Conservation (phyloP, 306 rosid genomes). For the barrel medic (Medicago truncatula) region DNA sequence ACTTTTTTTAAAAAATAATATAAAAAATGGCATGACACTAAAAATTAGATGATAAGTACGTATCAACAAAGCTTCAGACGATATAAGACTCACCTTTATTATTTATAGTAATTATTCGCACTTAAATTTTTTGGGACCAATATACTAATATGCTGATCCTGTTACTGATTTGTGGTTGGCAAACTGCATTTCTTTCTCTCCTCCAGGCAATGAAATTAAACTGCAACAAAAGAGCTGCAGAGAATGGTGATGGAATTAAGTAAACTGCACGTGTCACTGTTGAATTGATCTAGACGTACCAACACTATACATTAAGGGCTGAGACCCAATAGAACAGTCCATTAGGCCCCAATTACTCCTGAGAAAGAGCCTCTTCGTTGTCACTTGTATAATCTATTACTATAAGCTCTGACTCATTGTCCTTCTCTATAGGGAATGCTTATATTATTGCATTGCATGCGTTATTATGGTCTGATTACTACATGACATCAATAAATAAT, state of each 20-base stretch:
- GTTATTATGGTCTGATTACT: constrained; percentile 10
- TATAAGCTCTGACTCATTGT: background rate
- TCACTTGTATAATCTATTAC: background rate
- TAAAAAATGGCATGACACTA: too few relatives aligned
- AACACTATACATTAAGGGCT: background rate
- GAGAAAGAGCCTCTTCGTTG: background rate
- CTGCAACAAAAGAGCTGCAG: constrained; percentile 11
- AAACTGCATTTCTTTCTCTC: too few relatives aligned
- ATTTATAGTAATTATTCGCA: too few relatives aligned
- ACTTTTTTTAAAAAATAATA: too few relatives aligned
- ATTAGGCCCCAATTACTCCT: constrained; percentile 25
- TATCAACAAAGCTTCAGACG: too few relatives aligned
- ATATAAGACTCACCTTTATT: too few relatives aligned
- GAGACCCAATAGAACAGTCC: constrained; percentile 43
- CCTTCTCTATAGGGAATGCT: background rate
- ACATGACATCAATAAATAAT: background rate
- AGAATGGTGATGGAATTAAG: constrained; percentile 14
- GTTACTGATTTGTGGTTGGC: too few relatives aligned
- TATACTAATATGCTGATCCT: too few relatives aligned
- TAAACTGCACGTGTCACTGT: constrained; percentile 41
- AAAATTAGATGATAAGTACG: too few relatives aligned
- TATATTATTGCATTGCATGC: background rate
- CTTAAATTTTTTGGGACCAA: too few relatives aligned
- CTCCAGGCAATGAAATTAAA: background rate
- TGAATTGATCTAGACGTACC: constrained; percentile 34